Conservation (phyloP, 352 stramenopile species). For the Globisporangium alternatum region DNA sequence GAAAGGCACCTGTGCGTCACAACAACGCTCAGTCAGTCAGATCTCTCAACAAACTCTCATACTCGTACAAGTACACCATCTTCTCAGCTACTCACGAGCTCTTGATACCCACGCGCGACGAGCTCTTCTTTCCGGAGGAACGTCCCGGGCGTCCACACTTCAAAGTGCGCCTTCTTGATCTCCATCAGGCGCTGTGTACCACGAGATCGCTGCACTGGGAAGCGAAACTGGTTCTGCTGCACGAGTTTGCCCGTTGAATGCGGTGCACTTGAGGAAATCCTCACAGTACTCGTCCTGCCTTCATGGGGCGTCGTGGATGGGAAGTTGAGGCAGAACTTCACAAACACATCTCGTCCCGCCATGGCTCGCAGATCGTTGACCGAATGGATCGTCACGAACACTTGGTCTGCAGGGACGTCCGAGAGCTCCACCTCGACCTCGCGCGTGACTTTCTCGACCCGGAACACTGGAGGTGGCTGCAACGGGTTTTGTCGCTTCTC, state of each 20-base stretch:
- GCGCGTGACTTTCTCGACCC: slow-evolving; percentile 32
- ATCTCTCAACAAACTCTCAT: neutral
- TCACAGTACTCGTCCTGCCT: slow-evolving; percentile 44
- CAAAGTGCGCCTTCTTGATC: slow-evolving; percentile 77
- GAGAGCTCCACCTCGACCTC: slow-evolving; percentile 45
- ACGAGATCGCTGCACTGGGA: slow-evolving; percentile 54
- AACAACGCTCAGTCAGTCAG: neutral
- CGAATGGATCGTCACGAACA: slow-evolving; percentile 46
- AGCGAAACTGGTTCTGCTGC: slow-evolving; percentile 32
- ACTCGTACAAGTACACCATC: neutral
- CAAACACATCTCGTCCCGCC: slow-evolving; percentile 51
- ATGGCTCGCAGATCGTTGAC: slow-evolving; percentile 40
- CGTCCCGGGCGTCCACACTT: slow-evolving; percentile 65
- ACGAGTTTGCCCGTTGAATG: slow-evolving; percentile 25
- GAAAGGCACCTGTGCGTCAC: slow-evolving; percentile 36
- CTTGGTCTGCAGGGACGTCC: slow-evolving; percentile 46
- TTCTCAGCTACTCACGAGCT: slow-evolving; percentile 38
- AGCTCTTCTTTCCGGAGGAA: slow-evolving; percentile 69
- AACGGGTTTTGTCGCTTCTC: slow-evolving; percentile 43
- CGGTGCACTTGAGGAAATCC: slow-evolving; percentile 29
- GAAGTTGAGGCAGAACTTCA: slow-evolving; percentile 78
- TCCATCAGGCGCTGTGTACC: slow-evolving; percentile 76
- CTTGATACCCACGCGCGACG: slow-evolving; percentile 58
- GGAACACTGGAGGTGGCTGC: slow-evolving; percentile 46
- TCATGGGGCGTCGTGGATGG: slow-evolving; percentile 54